These are phyloP conservation scores for Wickerhamiella dianesei DNA, from an alignment of 805 yeast species.

Conservation along the genomic window DNA sequence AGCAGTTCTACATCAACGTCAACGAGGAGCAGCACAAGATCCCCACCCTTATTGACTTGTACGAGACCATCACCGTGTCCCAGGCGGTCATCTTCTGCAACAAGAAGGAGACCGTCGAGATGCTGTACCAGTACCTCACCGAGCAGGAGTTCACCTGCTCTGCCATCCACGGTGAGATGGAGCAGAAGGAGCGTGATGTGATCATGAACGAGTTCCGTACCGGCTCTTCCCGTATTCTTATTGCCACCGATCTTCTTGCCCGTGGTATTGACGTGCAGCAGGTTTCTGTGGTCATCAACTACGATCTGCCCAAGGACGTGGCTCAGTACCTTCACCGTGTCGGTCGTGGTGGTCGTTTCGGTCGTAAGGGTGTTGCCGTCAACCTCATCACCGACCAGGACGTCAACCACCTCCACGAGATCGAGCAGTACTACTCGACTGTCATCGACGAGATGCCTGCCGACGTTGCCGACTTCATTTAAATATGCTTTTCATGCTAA, in stretches of 20 bases:
- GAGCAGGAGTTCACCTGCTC: slow-evolving; percentile 80
- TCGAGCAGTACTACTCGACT: slow-evolving; percentile 80
- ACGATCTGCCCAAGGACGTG: slow-evolving; percentile 78
- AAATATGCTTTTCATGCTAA: slow-evolving; percentile 3
- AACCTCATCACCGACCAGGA: slow-evolving; percentile 82
- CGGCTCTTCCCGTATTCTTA: slow-evolving; percentile 84
- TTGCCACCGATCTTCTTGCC: slow-evolving; percentile 91
- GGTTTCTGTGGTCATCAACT: slow-evolving; percentile 87
- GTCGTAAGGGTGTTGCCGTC: slow-evolving; percentile 96
- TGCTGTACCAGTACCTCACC: slow-evolving; percentile 60
- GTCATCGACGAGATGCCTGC: slow-evolving; percentile 90
- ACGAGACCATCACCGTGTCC: slow-evolving; percentile 88
- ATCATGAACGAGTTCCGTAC: slow-evolving; percentile 94
- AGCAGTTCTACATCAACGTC: slow-evolving; percentile 81
- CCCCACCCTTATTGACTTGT: slow-evolving; percentile 85
- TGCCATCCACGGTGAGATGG: slow-evolving; percentile 93
- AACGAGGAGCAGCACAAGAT: slow-evolving; percentile 91
- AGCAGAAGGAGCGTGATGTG: slow-evolving; percentile 83
- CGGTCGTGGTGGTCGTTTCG: slow-evolving; percentile 97
- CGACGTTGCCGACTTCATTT: slow-evolving; percentile 29
- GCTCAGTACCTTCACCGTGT: slow-evolving; percentile 95
- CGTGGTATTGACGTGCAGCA: slow-evolving; percentile 98
- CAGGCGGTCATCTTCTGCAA: slow-evolving; percentile 98
- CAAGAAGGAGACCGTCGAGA: slow-evolving; percentile 88
- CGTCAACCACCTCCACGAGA: slow-evolving; percentile 58